Evolutionary conservation across 805 yeast genomes (phyloP).

Genomic region (Barnettozyma botsteinii): DNA sequence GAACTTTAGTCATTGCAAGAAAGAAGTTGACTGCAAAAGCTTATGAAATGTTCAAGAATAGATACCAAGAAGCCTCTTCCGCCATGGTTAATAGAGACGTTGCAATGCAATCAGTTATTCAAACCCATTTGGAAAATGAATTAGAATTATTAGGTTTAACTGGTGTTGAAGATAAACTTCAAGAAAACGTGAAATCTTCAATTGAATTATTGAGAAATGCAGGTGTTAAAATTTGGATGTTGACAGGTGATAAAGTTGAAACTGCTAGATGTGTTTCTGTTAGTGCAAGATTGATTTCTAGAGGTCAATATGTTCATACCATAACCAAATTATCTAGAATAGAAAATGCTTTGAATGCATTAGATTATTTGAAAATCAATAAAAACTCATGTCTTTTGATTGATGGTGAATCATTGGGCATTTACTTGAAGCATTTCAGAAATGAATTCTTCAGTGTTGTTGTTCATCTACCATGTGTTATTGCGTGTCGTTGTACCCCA

Average conservation of each 20-base stretch:
- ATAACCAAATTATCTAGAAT: conserved; percentile 58
- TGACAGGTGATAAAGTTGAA: conserved; percentile 98
- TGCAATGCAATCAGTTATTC: conserved; percentile 61
- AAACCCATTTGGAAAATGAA: conserved; percentile 70
- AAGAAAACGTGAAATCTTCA: conserved; percentile 84
- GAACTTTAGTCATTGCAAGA: conserved; percentile 92
- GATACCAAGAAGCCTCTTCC: conserved; percentile 67
- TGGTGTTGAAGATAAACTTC: conserved; percentile 96
- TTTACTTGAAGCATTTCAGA: conserved; percentile 56
- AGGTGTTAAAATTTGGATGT: conserved; percentile 97
- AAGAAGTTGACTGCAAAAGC: conserved; percentile 52
- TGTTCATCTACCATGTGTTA: conserved; percentile 81
- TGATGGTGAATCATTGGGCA: conserved; percentile 87
- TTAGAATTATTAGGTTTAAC: conserved; percentile 86
- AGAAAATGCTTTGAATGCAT: conserved; percentile 62
- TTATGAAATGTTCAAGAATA: conserved; percentile 58
- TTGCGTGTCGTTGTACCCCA: conserved; percentile 97
- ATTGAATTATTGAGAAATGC: conserved; percentile 92
- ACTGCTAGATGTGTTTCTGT: conserved; percentile 97
- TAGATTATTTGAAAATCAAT: conserved; percentile 66
- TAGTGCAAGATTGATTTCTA: conserved; percentile 85
- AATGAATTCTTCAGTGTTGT: conserved; percentile 75
- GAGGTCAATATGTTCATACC: conserved; percentile 92
- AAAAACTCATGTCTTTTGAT: conserved; percentile 66
- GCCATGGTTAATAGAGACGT: conserved; percentile 77